These are phyloP conservation scores for Candida krabiensis DNA, from an alignment of 805 yeast species.

Conservation along the genomic window DNA sequence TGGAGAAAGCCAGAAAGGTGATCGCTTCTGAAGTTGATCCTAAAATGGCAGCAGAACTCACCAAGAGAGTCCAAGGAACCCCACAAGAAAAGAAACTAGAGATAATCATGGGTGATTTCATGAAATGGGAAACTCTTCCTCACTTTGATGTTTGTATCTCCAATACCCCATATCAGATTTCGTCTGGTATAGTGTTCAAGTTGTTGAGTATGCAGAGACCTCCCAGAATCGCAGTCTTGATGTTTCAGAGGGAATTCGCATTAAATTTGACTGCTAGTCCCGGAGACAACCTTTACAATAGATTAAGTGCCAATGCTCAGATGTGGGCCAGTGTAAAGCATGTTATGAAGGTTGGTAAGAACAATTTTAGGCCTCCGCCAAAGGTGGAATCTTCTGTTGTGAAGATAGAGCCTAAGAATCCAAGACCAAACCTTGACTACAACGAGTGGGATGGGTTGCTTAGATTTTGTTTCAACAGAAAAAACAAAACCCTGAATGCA, in stretches of 20 bases:
- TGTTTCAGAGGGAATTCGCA: slow-evolving; percentile 98
- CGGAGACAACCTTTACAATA: slow-evolving; percentile 90
- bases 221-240: slow-evolving; percentile 90
- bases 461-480: slow-evolving; percentile 88
- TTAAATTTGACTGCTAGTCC: slow-evolving; percentile 91
- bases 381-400: slow-evolving; percentile 97
- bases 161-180: slow-evolving; percentile 96
- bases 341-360: slow-evolving; percentile 96
- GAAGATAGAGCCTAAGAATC: slow-evolving; percentile 84
- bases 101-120: slow-evolving; percentile 90
- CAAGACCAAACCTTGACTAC: slow-evolving; percentile 92
- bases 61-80: slow-evolving; percentile 97
- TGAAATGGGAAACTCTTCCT: slow-evolving; percentile 86
- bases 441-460: slow-evolving; percentile 97
- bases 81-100: slow-evolving; percentile 90
- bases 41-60: slow-evolving; percentile 98
- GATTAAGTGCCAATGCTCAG: slow-evolving; percentile 94
- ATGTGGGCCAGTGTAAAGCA: slow-evolving; percentile 99
- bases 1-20: slow-evolving; percentile 92
- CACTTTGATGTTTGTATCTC: slow-evolving; percentile 95
- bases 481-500: slow-evolving; percentile 89
- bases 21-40: slow-evolving; percentile 98
- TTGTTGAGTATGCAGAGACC: slow-evolving; percentile 88
- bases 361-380: slow-evolving; percentile 97
- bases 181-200: slow-evolving; percentile 94